Evolutionary conservation across 139 green algal genomes (phyloP).

Genomic region (Microglena sp.): DNA sequence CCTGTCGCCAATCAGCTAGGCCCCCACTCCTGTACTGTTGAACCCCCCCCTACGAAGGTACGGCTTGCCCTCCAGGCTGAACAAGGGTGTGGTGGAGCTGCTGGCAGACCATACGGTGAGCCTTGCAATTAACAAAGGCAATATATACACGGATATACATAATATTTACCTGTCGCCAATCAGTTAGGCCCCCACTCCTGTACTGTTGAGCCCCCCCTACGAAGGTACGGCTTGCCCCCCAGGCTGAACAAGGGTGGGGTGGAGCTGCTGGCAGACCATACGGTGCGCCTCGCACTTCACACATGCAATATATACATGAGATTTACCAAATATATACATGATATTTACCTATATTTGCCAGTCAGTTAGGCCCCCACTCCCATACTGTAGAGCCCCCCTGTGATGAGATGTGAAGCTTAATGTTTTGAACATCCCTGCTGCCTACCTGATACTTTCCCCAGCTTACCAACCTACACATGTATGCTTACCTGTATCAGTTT

Average conservation of each 20-base stretch:
- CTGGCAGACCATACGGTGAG: constrained; percentile 62
- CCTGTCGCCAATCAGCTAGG: background rate
- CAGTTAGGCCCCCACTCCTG: constrained; percentile 80
- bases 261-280: constrained; percentile 69
- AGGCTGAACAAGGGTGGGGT: constrained; percentile 87
- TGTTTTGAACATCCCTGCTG: no score
- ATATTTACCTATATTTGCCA: no score
- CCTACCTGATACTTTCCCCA: no score
- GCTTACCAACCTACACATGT: no score
- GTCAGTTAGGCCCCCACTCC: no score
- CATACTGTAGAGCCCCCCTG: no score
- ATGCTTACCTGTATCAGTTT: no score
- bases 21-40: constrained; percentile 20
- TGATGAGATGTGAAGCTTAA: no score
- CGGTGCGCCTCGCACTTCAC: constrained; percentile 38
- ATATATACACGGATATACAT: no score
- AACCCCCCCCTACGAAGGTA: constrained; percentile 86
- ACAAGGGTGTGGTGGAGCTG: constrained; percentile 87
- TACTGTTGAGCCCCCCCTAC: constrained; percentile 88
- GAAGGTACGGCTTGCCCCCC: constrained; percentile 86
- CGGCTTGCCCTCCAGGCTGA: constrained; percentile 85
- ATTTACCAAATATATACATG: background rate
- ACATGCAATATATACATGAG: background rate
- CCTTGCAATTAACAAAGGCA: background rate
- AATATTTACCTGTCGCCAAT: no score